Base-by-base conservation (phyloP, 805 yeast species). In the Wickerhamomyces chaumierensis region DNA sequence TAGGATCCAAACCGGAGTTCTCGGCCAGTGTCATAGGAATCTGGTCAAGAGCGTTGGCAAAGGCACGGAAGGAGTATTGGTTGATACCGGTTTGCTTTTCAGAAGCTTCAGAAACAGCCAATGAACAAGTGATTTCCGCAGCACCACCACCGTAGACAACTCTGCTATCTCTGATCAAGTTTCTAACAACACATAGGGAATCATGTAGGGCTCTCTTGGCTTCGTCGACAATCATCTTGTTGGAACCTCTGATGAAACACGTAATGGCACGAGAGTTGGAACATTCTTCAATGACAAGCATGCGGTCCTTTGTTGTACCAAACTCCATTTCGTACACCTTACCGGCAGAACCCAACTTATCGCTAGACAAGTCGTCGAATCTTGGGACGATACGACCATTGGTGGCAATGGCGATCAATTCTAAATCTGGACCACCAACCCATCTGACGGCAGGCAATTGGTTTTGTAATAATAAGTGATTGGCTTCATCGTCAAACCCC, bases 91-190 rank as follows among this genome's bases (percentile, higher is more conserved):
- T 79, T 62, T 84, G 94, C 55, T 75, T 78, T 60, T 90, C 96
- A 36, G 97, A 96, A 47, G 82, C 95, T 36, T 81, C 84, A 41
- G 86, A 69, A 14, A 92, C 95, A 15, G 92, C 94, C 49, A 92
- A 65, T 13, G 97, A 87, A 68, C 95, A 82, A 3, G 95, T 73
- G 38, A 92, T 78, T 65, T 92, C 99, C 29, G 97, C 94, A 18
- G 98, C 95, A 49, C 99, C 99, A 51, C 99, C 99, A 46, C 99
- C 99, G 56, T 92, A 92, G n/a, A 94, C 96, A 35, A 92, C 85
- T 60, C 96, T 75, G 58, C 78, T 81, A 60, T 94, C 97, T 53
- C 80, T 76, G 37, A 94, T 81, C 57, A 92, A 73, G 64, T 92
- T 94, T 66, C 98, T 82, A 21, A 92, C 98, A 34, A 94, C 99